Conservation (phyloP, 2,329 filamentous ascomycete genomes). For the Colletotrichum agaves region DNA sequence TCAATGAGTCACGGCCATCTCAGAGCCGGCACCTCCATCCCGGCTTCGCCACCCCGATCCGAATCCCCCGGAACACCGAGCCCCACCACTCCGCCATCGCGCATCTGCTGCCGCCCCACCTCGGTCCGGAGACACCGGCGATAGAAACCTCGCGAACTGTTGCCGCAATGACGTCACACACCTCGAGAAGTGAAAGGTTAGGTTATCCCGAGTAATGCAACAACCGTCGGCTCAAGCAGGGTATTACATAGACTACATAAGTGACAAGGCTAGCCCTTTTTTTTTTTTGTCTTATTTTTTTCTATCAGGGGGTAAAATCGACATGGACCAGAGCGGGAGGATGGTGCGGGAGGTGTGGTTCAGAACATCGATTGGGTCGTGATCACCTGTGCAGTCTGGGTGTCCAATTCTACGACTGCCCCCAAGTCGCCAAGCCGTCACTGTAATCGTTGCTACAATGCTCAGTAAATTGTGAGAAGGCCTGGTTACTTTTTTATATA, state of each 20-base stretch:
- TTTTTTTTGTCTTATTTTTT: too few relatives aligned
- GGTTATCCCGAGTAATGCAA: slow-evolving; percentile 2
- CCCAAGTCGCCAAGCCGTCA: too few relatives aligned
- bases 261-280: neutral
- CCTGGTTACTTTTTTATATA: slow-evolving; percentile 7
- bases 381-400: neutral
- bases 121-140: neutral
- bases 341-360: neutral
- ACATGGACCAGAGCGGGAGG: neutral
- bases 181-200: neutral
- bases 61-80: neutral
- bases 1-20: too few relatives aligned
- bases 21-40: neutral
- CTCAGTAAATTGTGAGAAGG: neutral
- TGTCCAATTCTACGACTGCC: neutral
- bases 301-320: too few relatives aligned
- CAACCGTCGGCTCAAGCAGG: neutral
- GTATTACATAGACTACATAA: neutral
- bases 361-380: neutral
- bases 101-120: neutral
- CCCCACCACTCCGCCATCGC: neutral
- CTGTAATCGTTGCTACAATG: neutral
- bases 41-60: neutral
- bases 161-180: neutral
- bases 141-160: neutral